phyloP scores from a whole-genome alignment of 2,329 filamentous ascomycete species.

The Scedosporium apiospermum region DNA sequence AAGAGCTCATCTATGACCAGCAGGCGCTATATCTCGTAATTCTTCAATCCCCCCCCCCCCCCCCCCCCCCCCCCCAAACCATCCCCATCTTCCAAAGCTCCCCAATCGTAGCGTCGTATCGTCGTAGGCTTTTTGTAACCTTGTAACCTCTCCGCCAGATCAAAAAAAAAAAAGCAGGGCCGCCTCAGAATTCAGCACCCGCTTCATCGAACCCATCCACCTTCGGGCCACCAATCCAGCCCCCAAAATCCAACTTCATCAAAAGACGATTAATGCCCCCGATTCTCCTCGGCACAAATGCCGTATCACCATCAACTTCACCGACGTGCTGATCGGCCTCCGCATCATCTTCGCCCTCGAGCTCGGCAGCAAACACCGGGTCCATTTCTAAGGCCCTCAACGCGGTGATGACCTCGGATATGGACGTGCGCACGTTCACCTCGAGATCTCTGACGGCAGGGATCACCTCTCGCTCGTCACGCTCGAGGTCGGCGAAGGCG shows the following conservation, averaged over 20 bases:
- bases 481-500: conserved; percentile 58
- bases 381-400: conserved; percentile 36
- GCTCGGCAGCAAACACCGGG: conserved; percentile 32
- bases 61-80: too few species aligned
- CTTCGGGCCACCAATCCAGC: conserved; percentile 35
- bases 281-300: conserved; percentile 61
- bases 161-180: neutral
- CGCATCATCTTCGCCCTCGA: conserved; percentile 24
- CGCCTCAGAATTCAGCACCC: neutral
- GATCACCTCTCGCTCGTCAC: conserved; percentile 62
- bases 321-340: conserved; percentile 30
- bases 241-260: conserved; percentile 79
- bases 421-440: conserved; percentile 53
- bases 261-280: conserved; percentile 76
- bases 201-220: neutral
- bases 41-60: too few species aligned
- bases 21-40: too few species aligned
- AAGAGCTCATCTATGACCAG: too few species aligned
- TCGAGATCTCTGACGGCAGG: conserved; percentile 56
- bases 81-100: too few species aligned
- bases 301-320: conserved; percentile 19
- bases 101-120: neutral
- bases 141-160: neutral
- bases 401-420: conserved; percentile 56
- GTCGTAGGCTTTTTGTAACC: neutral